Conservation (phyloP, 495 filamentous ascomycete species). For the Choiromyces venosus region DNA sequence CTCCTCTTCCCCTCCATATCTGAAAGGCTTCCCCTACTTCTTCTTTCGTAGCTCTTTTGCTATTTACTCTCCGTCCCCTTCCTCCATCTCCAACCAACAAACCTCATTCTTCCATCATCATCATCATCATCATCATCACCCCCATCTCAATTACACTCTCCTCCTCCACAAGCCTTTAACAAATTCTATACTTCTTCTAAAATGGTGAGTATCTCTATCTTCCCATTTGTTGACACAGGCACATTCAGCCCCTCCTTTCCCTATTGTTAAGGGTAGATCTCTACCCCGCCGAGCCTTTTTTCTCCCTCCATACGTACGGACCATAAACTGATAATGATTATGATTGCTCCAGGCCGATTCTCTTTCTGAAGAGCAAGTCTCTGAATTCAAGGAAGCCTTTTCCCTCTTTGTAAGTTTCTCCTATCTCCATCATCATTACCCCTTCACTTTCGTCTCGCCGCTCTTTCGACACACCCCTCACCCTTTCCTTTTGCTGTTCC, state of each 20-base stretch:
- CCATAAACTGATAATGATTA: slow-evolving; percentile 7
- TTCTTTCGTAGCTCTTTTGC: slow-evolving; percentile 15
- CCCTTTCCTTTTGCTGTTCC: not conserved
- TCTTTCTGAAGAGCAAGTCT: slow-evolving; percentile 98
- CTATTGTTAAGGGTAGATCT: slow-evolving; percentile 7
- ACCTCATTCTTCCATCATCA: slow-evolving; percentile 2
- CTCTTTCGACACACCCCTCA: not conserved
- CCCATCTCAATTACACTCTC: not conserved
- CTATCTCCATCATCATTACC: not conserved
- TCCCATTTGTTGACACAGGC: not conserved
- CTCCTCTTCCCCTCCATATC: slow-evolving; percentile 33
- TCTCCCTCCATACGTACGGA: not conserved
- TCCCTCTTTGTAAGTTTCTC: slow-evolving; percentile 87
- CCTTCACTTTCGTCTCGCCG: not conserved
- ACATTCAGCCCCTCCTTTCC: slow-evolving; percentile 19
- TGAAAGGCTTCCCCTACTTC: slow-evolving; percentile 12
- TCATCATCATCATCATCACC: slow-evolving; percentile 8
- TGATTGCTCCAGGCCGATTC: slow-evolving; percentile 64
- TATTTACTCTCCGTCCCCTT: slow-evolving; percentile 7
- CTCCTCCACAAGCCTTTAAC: not conserved
- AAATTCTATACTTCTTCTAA: slow-evolving; percentile 22
- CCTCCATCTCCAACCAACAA: slow-evolving; percentile 20
- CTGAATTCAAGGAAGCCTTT: slow-evolving; percentile 99
- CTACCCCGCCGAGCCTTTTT: slow-evolving; percentile 4
- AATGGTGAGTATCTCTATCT: slow-evolving; percentile 23